Evolutionary conservation across 192 early-diverging fungal species (phyloP).

Genomic region (Backusella mclennaniae): DNA sequence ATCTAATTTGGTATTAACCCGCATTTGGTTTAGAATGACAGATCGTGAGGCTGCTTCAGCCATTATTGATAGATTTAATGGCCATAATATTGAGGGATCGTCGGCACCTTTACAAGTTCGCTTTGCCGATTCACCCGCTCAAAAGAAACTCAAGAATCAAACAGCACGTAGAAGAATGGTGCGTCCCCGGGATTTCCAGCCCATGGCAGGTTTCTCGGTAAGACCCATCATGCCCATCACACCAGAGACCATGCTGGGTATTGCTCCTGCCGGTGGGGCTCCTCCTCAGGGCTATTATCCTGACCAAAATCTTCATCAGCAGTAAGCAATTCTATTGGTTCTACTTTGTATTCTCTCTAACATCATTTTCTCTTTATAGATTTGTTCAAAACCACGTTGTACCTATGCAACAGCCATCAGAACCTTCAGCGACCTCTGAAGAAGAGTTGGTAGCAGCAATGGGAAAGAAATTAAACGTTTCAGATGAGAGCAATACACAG

Average conservation of each 20-base stretch:
- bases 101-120: conserved; percentile 72
- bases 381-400: conserved; percentile 10
- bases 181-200: conserved; percentile 28
- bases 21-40: conserved; percentile 46
- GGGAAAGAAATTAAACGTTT: conserved; percentile 6
- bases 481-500: background rate
- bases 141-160: conserved; percentile 75
- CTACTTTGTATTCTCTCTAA: background rate
- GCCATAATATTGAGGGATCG: conserved; percentile 54
- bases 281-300: conserved; percentile 4
- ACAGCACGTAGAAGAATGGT: conserved; percentile 42
- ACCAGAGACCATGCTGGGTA: conserved; percentile 50
- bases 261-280: conserved; percentile 23
- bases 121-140: conserved; percentile 76
- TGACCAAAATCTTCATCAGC: conserved; percentile 2
- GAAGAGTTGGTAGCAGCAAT: conserved; percentile 7
- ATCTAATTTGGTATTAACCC: background rate
- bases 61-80: conserved; percentile 71
- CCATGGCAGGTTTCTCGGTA: conserved; percentile 23
- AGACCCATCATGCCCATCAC: conserved; percentile 40
- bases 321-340: background rate
- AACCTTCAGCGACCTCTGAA: background rate
- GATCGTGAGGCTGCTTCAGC: conserved; percentile 64
- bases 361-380: background rate
- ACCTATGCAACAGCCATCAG: background rate